Evolutionary conservation across 805 yeast genomes (phyloP), one percentile per base, ranked within the genome.

Genomic region (Candida orba): DNA sequence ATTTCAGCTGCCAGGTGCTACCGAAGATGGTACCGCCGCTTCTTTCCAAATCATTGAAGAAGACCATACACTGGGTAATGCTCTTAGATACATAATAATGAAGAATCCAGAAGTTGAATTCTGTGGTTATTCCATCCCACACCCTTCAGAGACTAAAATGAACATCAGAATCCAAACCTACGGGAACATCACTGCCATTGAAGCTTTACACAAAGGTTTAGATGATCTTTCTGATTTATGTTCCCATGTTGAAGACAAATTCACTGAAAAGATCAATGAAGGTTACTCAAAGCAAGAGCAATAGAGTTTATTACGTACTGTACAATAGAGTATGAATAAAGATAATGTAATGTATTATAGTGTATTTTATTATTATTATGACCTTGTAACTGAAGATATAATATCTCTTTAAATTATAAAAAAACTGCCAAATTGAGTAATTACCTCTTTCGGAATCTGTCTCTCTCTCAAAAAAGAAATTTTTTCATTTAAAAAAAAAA

Each of bases 61-160:
- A 65, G 99, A 93, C 66, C 99, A 93, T 63, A 93, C 99, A 1
- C 67, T 93, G 40, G 99, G 99, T 22, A 93, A 93, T 59, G 84
- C 98, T 6, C 75, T 93, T 42, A 80, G 97, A 62, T 90, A 89
- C 65, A 80, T 91, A 62, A 88, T 93, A 55, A 89, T 93, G 95
- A 90, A 91, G 68, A 93, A 93, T 59, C 96, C 97, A 33, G 95
- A 89, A 52, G 99, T 93, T 23, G 99, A 93, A 61, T 93, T 93
- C 64, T 91, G 98, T 61, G 99, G 99, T 44, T 93, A 93, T 68
- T 88, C 97, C 36, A 93, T 93, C 53, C 99, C 99, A 10, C 99
- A 93, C 66, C 99, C 99, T 17, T 86, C 96, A 31, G 99, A 93
- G 66, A 73, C 87, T 48, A 83, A 84, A 53, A 70, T 93, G 66